Percentiles rank a stretch among this genome's conserved stretches.
Evolutionary conservation across 139 green algal species (phyloP).

Genomic region (Edaphochlamys debaryana): DNA sequence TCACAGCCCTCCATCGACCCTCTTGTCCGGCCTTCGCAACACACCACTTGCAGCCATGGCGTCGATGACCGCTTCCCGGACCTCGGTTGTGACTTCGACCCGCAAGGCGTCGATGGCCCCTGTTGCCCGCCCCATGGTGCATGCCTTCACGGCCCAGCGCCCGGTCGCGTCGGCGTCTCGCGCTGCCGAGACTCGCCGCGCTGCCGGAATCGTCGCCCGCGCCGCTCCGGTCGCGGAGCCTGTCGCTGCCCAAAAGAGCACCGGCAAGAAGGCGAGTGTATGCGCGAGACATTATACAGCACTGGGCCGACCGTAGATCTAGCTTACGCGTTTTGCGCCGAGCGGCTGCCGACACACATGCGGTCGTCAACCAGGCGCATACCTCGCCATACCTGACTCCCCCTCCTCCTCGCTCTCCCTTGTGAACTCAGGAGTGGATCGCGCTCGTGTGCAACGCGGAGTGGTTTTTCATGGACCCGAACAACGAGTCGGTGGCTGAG

Average conservation of each 20-base stretch:
- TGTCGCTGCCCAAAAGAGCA: not conserved
- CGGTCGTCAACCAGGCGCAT: not conserved
- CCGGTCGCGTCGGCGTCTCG: not conserved
- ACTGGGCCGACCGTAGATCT: too few relatives aligned
- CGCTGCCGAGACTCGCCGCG: not conserved
- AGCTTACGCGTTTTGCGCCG: too few relatives aligned
- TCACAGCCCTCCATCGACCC: too few relatives aligned
- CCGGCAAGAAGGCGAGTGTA: too few relatives aligned
- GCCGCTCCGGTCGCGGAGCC: not conserved
- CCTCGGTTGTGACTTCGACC: not conserved
- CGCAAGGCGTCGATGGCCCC: constrained; percentile 10
- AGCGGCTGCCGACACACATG: not conserved
- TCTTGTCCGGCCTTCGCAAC: too few relatives aligned
- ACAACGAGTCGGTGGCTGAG: constrained; percentile 93
- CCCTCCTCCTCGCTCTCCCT: too few relatives aligned
- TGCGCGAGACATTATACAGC: too few relatives aligned
- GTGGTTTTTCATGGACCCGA: constrained; percentile 90
- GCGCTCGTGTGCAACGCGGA: constrained; percentile 84
- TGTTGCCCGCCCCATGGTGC: not conserved
- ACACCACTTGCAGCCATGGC: constrained; percentile 25
- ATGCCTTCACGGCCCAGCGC: constrained; percentile 4
- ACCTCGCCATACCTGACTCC: too few relatives aligned
- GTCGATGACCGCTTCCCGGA: not conserved
- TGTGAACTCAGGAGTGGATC: constrained; percentile 80
- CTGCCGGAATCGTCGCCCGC: not conserved